A percentile compares a stretch with the other conserved stretches of the same genome.
These are phyloP conservation scores for Boletus reticuloceps DNA, from an alignment of 768 basidiomycete genomes.

Conservation along the genomic window DNA sequence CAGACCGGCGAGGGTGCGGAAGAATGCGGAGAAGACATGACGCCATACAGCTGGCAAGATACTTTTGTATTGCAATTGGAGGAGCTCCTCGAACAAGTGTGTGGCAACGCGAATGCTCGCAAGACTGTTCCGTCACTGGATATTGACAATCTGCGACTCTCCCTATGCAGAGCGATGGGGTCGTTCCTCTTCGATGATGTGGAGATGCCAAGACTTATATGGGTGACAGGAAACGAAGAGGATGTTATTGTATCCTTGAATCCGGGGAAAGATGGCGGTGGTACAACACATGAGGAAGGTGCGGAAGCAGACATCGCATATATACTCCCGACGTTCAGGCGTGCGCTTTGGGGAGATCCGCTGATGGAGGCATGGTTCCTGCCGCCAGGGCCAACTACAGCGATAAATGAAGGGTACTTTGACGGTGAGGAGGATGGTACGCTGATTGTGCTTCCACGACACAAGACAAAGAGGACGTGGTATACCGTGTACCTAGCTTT, in stretches of 20 bases:
- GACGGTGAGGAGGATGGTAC: constrained; percentile 43
- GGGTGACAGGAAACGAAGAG: constrained; percentile 58
- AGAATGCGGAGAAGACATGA: constrained; percentile 23
- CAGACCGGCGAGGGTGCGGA: constrained; percentile 5
- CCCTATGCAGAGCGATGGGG: constrained; percentile 68
- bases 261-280: constrained; percentile 3
- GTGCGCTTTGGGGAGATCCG: constrained; percentile 76
- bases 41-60: constrained; percentile 69
- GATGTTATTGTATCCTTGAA: constrained; percentile 52
- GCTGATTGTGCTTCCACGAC: constrained; percentile 57
- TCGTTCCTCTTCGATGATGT: constrained; percentile 77
- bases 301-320: constrained; percentile 29
- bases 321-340: constrained; percentile 42
- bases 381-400: constrained; percentile 43
- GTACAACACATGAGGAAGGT: constrained; percentile 9
- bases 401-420: constrained; percentile 61
- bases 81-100: constrained; percentile 46
- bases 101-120: constrained; percentile 20
- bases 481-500: constrained; percentile 66
- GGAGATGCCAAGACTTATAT: constrained; percentile 64
- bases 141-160: constrained; percentile 42
- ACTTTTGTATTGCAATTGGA: constrained; percentile 64
- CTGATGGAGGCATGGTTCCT: constrained; percentile 66
- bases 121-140: constrained; percentile 16
- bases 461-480: constrained; percentile 76